Conservation (phyloP, 352 stramenopile species). For the Phytopythium aichiense region DNA sequence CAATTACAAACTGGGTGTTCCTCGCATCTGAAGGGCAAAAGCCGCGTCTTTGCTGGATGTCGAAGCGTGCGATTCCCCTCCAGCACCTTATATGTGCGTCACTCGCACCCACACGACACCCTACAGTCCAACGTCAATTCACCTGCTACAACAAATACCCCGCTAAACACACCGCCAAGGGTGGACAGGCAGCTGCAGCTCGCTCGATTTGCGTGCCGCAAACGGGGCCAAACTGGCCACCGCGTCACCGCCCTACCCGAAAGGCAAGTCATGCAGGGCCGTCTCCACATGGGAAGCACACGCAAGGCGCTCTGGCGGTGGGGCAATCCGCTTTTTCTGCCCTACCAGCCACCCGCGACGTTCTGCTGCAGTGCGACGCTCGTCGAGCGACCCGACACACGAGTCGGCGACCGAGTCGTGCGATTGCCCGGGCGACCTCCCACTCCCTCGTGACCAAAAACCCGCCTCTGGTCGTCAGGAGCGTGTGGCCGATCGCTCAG, state of each 20-base stretch:
- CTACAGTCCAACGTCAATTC: fast-evolving
- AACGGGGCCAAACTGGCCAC: conserved; percentile 2
- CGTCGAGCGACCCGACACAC: background rate
- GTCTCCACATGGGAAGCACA: background rate
- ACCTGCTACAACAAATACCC: background rate
- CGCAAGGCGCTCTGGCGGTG: background rate
- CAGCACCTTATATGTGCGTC: background rate
- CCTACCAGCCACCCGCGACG: background rate
- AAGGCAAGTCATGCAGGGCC: background rate
- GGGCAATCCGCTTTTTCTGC: background rate
- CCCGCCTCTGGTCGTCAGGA: background rate
- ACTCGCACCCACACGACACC: background rate
- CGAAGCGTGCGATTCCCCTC: background rate
- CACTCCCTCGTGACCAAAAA: background rate
- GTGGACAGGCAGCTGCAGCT: background rate
- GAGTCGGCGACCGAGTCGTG: background rate
- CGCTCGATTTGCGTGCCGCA: background rate
- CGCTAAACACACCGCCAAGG: background rate
- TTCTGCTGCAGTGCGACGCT: background rate
- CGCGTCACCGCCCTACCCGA: background rate
- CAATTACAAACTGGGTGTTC: no score
- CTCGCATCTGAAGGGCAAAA: no score
- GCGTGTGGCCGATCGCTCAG: background rate
- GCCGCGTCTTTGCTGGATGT: background rate
- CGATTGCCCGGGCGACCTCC: background rate